A percentile compares a stretch with the other conserved stretches of the same genome.
Conservation (phyloP, 2,329 filamentous ascomycete genomes). For the Teratosphaeriaceae sp. region DNA sequence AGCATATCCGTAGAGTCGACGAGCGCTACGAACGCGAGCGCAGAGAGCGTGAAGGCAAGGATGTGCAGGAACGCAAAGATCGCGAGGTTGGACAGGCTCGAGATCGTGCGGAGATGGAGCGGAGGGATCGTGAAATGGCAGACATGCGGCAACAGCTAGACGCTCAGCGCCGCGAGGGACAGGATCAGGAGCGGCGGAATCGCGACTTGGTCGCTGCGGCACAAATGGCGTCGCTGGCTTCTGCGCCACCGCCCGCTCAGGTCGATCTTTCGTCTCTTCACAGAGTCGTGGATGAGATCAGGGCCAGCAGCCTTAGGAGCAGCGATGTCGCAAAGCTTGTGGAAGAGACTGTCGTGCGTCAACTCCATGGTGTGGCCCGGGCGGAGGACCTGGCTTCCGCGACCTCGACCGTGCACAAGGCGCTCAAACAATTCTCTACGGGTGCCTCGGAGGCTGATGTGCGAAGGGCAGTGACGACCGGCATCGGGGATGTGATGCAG, state of each 20-base stretch:
- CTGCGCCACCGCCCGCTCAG: background rate
- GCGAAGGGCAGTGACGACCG: conserved; percentile 7
- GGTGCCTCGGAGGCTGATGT: conserved; percentile 6
- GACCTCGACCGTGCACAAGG: conserved; percentile 8
- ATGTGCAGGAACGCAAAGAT: background rate
- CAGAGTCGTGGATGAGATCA: conserved; percentile 9
- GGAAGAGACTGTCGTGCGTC: conserved; percentile 6
- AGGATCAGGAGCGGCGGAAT: conserved; percentile 2
- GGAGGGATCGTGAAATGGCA: background rate
- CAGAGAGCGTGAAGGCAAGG: background rate
- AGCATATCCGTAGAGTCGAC: background rate
- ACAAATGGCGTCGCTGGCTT: conserved; percentile 5
- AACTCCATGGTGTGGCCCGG: conserved; percentile 10
- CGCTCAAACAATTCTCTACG: conserved; percentile 5
- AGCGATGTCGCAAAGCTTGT: conserved; percentile 10
- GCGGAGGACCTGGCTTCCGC: conserved; percentile 9
- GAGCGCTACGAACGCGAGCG: background rate
- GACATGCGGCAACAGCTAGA: background rate
- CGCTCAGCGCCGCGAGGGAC: background rate
- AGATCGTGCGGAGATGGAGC: background rate
- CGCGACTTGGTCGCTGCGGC: conserved; percentile 1
- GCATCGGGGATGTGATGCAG: conserved; percentile 8
- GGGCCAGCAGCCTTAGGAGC: conserved; percentile 4
- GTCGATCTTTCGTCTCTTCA: conserved; percentile 9
- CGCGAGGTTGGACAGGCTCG: background rate